Conservation (phyloP, 768 basidiomycete species). For the Termitomyces sp. region DNA sequence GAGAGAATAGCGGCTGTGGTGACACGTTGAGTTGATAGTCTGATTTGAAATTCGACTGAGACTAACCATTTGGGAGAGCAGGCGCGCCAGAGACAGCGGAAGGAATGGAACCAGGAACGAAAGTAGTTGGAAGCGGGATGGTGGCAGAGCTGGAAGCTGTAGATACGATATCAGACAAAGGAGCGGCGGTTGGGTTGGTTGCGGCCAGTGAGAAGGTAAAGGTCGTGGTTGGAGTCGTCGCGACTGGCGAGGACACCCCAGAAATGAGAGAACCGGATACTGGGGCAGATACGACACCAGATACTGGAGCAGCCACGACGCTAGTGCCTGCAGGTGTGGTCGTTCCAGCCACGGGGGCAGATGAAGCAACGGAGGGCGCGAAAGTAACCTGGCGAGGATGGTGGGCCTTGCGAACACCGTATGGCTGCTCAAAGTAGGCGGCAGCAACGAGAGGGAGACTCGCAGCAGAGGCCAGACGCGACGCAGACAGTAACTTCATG, state of each 20-base stretch:
- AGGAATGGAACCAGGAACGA: conserved; percentile 43
- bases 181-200: conserved; percentile 58
- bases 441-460: conserved; percentile 36
- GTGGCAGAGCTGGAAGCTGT: conserved; percentile 38
- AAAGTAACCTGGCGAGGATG: conserved; percentile 14
- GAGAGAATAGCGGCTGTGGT: conserved; percentile 33
- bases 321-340: background rate
- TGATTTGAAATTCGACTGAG: background rate
- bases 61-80: conserved; percentile 47
- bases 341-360: conserved; percentile 1
- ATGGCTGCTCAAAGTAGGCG: conserved; percentile 23
- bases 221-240: conserved; percentile 24
- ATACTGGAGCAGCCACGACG: conserved; percentile 2
- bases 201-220: conserved; percentile 39
- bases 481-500: conserved; percentile 28
- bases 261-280: background rate
- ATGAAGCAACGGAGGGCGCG: conserved; percentile 7
- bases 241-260: background rate
- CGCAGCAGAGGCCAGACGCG: conserved; percentile 23
- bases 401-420: conserved; percentile 15
- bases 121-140: conserved; percentile 38
- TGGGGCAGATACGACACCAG: conserved; percentile 1
- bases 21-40: background rate
- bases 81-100: conserved; percentile 52
- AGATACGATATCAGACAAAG: conserved; percentile 43